Conservation (phyloP, 2,329 filamentous ascomycete genomes). For the Endoconidiophora polonica region DNA sequence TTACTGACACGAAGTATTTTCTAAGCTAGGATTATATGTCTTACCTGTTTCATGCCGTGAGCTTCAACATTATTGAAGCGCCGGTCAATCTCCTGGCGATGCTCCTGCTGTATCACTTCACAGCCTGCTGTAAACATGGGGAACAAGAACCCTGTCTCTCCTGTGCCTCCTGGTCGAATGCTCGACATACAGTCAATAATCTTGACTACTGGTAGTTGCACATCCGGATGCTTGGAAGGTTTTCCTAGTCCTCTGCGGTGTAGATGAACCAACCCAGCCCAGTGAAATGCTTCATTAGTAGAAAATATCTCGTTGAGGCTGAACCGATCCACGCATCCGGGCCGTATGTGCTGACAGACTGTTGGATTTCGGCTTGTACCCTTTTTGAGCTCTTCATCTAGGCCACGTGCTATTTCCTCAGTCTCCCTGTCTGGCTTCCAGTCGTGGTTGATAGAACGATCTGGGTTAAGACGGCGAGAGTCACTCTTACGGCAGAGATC, state of each 20-base stretch:
- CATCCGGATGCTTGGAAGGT: constrained; percentile 36
- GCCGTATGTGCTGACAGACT: constrained; percentile 31
- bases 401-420: constrained; percentile 36
- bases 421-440: constrained; percentile 44
- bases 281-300: constrained; percentile 65
- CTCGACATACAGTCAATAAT: constrained; percentile 46
- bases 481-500: constrained; percentile 55
- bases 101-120: constrained; percentile 40
- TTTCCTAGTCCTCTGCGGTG: constrained; percentile 55
- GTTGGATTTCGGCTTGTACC: constrained; percentile 36
- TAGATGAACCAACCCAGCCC: constrained; percentile 60
- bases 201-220: constrained; percentile 44
- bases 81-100: constrained; percentile 44
- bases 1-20: constrained; percentile 8
- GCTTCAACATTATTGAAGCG: constrained; percentile 52
- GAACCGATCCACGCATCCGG: constrained; percentile 31
- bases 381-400: constrained; percentile 26
- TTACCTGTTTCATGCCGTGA: constrained; percentile 60
- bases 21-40: constrained; percentile 14
- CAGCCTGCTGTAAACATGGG: constrained; percentile 74
- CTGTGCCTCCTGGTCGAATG: constrained; percentile 48
- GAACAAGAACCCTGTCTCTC: constrained; percentile 60
- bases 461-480: constrained; percentile 39
- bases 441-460: constrained; percentile 20
- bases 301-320: constrained; percentile 49